Conservation (phyloP, 495 filamentous ascomycete species). For the Penicillium desertorum region DNA sequence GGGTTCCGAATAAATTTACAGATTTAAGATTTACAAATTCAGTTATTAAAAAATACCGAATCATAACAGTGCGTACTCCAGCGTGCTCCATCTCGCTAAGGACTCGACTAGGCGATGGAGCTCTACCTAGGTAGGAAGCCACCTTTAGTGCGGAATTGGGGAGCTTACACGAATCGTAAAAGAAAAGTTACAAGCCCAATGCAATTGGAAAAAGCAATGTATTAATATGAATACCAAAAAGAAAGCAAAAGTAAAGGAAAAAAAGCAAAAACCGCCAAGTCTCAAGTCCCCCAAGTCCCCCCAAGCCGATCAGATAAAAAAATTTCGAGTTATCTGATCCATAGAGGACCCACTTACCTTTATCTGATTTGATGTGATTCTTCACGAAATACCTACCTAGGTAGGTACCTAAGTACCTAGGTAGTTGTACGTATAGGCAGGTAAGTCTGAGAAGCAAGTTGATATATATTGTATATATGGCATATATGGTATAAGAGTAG, state of each 20-base stretch:
- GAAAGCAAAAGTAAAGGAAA: too few relatives aligned
- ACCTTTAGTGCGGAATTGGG: neutral
- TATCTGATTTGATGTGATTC: slow-evolving; percentile 14
- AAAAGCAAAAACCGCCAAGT: neutral
- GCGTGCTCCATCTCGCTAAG: slow-evolving; percentile 8
- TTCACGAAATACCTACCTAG: neutral
- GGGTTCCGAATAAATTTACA: neutral
- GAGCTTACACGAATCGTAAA: neutral
- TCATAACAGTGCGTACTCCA: slow-evolving; percentile 8
- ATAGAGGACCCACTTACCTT: slow-evolving; percentile 22
- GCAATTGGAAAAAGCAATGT: neutral
- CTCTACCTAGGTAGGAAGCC: neutral
- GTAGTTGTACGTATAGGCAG: too few relatives aligned
- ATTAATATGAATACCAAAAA: neutral
- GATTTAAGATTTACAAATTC: neutral
- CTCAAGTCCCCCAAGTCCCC: neutral
- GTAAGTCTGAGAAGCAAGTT: too few relatives aligned
- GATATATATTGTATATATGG: too few relatives aligned
- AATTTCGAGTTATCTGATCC: slow-evolving; percentile 36
- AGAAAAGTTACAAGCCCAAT: slow-evolving; percentile 6
- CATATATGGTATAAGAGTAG: too few relatives aligned
- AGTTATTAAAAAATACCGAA: neutral
- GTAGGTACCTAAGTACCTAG: too few relatives aligned
- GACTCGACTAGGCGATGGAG: slow-evolving; percentile 10
- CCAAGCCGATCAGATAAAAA: slow-evolving; percentile 35